A percentile compares a stretch with the other conserved stretches of the same genome.
phyloP scores from a whole-genome alignment of 2,329 filamentous ascomycete genomes.

The Blastomyces parvus region DNA sequence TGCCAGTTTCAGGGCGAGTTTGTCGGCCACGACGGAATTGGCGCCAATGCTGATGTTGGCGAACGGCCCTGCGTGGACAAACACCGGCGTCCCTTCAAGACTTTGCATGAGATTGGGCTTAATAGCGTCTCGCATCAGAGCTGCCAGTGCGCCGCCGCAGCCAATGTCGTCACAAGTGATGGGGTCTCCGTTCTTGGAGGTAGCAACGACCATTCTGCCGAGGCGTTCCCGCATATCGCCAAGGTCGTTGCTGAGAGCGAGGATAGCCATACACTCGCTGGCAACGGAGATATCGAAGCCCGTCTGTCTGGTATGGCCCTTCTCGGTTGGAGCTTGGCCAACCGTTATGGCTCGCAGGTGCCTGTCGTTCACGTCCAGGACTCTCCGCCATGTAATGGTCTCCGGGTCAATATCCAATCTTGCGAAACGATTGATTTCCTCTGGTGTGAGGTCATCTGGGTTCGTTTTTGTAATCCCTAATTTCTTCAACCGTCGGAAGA shows the following conservation, averaged over 20 bases:
- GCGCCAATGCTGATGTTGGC: conserved; percentile 98
- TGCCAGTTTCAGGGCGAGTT: conserved; percentile 87
- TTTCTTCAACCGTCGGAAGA: conserved; percentile 91
- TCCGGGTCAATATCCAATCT: conserved; percentile 91
- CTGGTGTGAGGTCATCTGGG: conserved; percentile 78
- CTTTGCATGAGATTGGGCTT: conserved; percentile 99
- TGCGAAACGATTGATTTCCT: conserved; percentile 83
- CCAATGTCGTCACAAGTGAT: conserved; percentile 95
- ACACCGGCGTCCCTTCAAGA: conserved; percentile 90
- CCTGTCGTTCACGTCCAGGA: conserved; percentile 94
- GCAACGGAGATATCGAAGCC: conserved; percentile 97
- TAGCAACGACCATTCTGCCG: conserved; percentile 90
- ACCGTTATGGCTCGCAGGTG: conserved; percentile 84
- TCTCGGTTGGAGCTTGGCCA: conserved; percentile 81
- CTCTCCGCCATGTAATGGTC: conserved; percentile 93
- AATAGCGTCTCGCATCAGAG: conserved; percentile 95
- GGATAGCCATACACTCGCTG: conserved; percentile 95
- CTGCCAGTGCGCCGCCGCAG: conserved; percentile 80
- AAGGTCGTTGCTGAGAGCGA: conserved; percentile 82
- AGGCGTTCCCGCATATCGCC: conserved; percentile 85
- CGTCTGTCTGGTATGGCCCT: conserved; percentile 76
- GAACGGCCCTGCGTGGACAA: conserved; percentile 95
- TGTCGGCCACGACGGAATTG: conserved; percentile 89
- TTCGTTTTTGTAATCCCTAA: conserved; percentile 92
- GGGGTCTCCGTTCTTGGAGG: conserved; percentile 73